These are phyloP conservation scores for Pseudozyma flocculosa DNA, from an alignment of 1,284 basidiomycete genomes.

Conservation along the genomic window DNA sequence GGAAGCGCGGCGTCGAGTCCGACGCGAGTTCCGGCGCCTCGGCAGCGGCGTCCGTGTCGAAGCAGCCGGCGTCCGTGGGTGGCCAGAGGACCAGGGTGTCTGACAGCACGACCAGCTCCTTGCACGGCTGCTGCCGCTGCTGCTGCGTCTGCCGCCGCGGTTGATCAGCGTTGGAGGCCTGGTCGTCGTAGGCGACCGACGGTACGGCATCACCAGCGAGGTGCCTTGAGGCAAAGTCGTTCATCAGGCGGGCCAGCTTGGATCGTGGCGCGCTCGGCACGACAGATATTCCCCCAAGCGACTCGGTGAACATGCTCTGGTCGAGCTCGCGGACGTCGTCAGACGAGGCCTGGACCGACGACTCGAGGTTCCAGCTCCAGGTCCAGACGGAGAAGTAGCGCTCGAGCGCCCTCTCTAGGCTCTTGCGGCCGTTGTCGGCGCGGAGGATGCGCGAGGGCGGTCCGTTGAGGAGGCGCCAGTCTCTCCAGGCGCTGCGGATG, in stretches of 20 bases:
- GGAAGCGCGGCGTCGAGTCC: background rate
- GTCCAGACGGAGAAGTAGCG: slow-evolving; percentile 41
- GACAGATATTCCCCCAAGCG: slow-evolving; percentile 21
- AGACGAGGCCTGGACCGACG: slow-evolving; percentile 9
- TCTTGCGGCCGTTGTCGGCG: slow-evolving; percentile 14
- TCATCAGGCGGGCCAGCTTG: slow-evolving; percentile 19
- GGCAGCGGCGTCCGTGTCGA: slow-evolving; percentile 9
- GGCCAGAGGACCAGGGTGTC: slow-evolving; percentile 30
- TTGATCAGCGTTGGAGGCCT: too few relatives aligned
- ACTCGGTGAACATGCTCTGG: slow-evolving; percentile 13
- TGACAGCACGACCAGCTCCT: slow-evolving; percentile 19
- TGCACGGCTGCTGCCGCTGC: slow-evolving; percentile 6
- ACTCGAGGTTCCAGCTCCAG: slow-evolving; percentile 40
- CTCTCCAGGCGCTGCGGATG: slow-evolving; percentile 27
- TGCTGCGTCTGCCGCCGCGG: too few relatives aligned
- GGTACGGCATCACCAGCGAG: too few relatives aligned
- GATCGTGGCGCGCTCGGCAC: slow-evolving; percentile 17
- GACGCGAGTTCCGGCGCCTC: background rate
- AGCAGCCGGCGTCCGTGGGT: slow-evolving; percentile 26
- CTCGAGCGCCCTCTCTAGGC: slow-evolving; percentile 27
- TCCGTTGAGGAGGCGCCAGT: slow-evolving; percentile 32
- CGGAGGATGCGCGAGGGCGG: slow-evolving; percentile 17
- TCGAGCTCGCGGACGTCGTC: slow-evolving; percentile 3
- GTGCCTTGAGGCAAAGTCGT: slow-evolving; percentile 3
- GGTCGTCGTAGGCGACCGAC: too few relatives aligned